Conservation (phyloP, 306 rosid genomes). For the Hippophae tibetana region DNA sequence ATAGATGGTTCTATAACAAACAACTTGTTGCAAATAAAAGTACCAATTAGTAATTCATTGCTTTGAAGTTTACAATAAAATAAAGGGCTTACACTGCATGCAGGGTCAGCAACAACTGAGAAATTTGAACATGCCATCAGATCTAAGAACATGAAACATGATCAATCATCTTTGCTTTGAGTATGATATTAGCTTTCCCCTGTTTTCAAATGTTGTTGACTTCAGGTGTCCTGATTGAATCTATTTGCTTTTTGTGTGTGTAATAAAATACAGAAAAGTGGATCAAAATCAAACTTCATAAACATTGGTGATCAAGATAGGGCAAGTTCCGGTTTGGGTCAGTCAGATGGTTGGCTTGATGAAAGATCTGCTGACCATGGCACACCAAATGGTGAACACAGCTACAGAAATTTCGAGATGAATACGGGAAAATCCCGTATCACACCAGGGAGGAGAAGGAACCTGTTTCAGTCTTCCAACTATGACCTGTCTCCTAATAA, state of each 20-base stretch:
- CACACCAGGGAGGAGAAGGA: constrained; percentile 26
- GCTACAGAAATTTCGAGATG: constrained; percentile 35
- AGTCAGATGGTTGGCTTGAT: constrained; percentile 17
- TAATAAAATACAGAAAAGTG: constrained; percentile 42
- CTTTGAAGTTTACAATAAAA: no score
- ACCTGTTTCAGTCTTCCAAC: constrained; percentile 35
- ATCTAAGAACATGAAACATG: constrained; percentile 45
- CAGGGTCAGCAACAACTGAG: constrained; percentile 88
- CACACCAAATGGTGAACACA: constrained; percentile 32
- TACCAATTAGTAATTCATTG: no score
- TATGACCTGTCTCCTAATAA: constrained; percentile 24
- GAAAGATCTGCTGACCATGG: constrained; percentile 28
- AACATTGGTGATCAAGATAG: constrained; percentile 20
- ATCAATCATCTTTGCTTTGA: constrained; percentile 36
- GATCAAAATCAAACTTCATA: constrained; percentile 39
- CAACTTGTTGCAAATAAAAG: no score
- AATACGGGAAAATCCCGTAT: constrained; percentile 36
- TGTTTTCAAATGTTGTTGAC: no score
- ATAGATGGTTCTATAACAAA: no score
- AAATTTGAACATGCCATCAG: constrained; percentile 54
- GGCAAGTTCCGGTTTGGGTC: constrained; percentile 10
- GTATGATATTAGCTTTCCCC: constrained; percentile 23
- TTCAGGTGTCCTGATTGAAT: not conserved
- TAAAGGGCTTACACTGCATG: constrained; percentile 1
- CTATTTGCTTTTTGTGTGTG: not conserved